Base-by-base conservation (phyloP, 495 filamentous ascomycete genomes). In the Trichoderma erinaceum region DNA sequence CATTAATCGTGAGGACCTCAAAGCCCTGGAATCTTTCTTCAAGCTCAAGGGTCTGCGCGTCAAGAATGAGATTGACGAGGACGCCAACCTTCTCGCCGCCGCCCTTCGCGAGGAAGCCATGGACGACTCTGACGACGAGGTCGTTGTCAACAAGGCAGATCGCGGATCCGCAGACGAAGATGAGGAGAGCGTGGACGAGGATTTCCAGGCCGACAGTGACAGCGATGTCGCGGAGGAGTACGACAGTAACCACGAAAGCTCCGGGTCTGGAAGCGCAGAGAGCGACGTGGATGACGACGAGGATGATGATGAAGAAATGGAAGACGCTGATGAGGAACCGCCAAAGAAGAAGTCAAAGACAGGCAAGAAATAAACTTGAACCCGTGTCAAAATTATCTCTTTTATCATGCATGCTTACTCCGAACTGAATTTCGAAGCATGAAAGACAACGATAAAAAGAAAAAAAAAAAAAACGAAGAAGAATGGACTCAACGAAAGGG, bases 1-100 rank as follows among this genome's bases (percentile, higher is more conserved):
- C 79, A 98, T 99, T 78, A 99, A 98, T 75, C 91, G 94, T 66
- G 96, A 99, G 83, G 95, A 99, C 72, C 91, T 98, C 81, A 89
- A 93, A 76, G 91, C 92, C 7, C 86, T 99, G 4, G 95, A 98
- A 73, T 88, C 91, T 69, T 98, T 98, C 82, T 97, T 99, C 85
- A 92, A 93, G 75, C 83, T 89, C 66, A 98, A 98, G 82, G 87
- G 86, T 66, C 85, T 99, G 66, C 89, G 92, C n/a, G 90, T 95
- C 69, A 97, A 96, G 86, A 99, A 99, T 74, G 96, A 98, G 78
- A 96, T 85, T 63, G 83, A 86, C 68, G 86, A 87, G 71, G 83
- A 86, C 69, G 78, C 77, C 5, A 84, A 87, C 56, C 79, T 97
- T 13, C 84, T 96, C 68, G 89, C 89, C 21, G 92, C 92, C 11